Evolutionary conservation across 495 filamentous ascomycete genomes (phyloP), one percentile per base, ranked within the genome.

Genomic region (Ascobolus immersus): DNA sequence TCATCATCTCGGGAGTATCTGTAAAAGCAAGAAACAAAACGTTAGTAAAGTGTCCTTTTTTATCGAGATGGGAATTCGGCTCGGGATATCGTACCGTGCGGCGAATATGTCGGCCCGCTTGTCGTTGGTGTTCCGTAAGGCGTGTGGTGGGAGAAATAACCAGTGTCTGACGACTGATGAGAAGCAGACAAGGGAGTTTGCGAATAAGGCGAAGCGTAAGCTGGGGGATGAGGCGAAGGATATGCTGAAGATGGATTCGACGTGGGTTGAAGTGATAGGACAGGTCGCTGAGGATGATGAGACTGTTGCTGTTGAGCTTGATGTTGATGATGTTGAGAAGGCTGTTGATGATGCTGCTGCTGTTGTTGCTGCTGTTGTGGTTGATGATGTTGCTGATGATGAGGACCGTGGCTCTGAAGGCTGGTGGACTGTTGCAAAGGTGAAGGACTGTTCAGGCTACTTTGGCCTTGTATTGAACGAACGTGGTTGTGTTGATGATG

Each of bases 121-220:
- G 65, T 54, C 61, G 65, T 37, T 66, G 62, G 47, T 14, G 76
- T 71, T 49, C 72, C 69, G 56, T 84, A 84, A 15, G 74, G 63
- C 45, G 64, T 67, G 28, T 66, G 64, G 48, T 80, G 71, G 36
- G 67, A 49, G 59, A 77, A 84, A 51, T 79, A 80, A n/a, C 61
- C 40, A 53, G 55, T 44, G 28, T 82, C 77, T 53, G 71, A 71
- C 28, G 64, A 42, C 39, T 67, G 61, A 39, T 61, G 61, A 48
- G 44, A 53, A 38, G 54, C 51, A 34, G 55, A 58, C 39, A 53
- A 53, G 53, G 55, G 42, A 55, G 49, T 12, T 64, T 51, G 53
- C 21, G 32, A 20, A 17, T 24, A 38, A 12, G 46, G 39, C 32
- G 45, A 41, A 30, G 45, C 41, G 24, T 46, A 49, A 22, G 45